These are phyloP conservation scores for Brassica carinata DNA, from an alignment of 345 rosid species.

Conservation along the genomic window DNA sequence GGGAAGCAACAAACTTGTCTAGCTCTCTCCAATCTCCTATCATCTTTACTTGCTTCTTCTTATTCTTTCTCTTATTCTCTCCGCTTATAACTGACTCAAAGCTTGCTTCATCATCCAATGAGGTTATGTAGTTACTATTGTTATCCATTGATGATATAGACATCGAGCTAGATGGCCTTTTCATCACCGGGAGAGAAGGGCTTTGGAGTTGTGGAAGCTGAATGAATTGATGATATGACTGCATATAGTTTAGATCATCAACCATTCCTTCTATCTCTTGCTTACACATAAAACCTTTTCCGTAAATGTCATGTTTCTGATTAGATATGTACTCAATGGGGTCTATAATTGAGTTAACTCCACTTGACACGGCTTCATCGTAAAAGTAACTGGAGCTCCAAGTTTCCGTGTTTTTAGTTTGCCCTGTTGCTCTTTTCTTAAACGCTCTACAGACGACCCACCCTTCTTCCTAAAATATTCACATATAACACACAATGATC, in stretches of 20 bases:
- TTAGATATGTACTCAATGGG: slow-evolving; percentile 56
- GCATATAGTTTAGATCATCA: slow-evolving; percentile 49
- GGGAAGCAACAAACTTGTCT: slow-evolving; percentile 93
- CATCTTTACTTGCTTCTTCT: slow-evolving; percentile 40
- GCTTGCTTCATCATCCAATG: slow-evolving; percentile 37
- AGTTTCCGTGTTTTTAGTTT: slow-evolving; percentile 57
- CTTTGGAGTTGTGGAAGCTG: slow-evolving; percentile 88
- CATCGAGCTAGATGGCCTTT: slow-evolving; percentile 52
- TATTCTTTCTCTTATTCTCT: slow-evolving; percentile 35
- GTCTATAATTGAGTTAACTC: slow-evolving; percentile 55
- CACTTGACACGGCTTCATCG: slow-evolving; percentile 59
- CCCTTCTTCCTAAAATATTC: slow-evolving; percentile 78
- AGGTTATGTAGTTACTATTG: slow-evolving; percentile 12
- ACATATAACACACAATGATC: slow-evolving; percentile 5
- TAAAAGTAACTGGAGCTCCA: slow-evolving; percentile 74
- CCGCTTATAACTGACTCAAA: slow-evolving; percentile 5
- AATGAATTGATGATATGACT: slow-evolving; percentile 51
- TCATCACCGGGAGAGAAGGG: slow-evolving; percentile 69
- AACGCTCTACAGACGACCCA: slow-evolving; percentile 99
- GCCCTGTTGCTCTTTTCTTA: slow-evolving; percentile 64
- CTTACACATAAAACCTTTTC: slow-evolving; percentile 61
- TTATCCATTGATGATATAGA: slow-evolving; percentile 37
- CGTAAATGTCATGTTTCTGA: slow-evolving; percentile 47
- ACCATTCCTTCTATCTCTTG: slow-evolving; percentile 64
- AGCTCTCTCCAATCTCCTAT: slow-evolving; percentile 82